A percentile compares a stretch with the other conserved stretches of the same genome.
These are phyloP conservation scores for Carallia brachiata DNA, from an alignment of 345 rosid species.

Conservation along the genomic window DNA sequence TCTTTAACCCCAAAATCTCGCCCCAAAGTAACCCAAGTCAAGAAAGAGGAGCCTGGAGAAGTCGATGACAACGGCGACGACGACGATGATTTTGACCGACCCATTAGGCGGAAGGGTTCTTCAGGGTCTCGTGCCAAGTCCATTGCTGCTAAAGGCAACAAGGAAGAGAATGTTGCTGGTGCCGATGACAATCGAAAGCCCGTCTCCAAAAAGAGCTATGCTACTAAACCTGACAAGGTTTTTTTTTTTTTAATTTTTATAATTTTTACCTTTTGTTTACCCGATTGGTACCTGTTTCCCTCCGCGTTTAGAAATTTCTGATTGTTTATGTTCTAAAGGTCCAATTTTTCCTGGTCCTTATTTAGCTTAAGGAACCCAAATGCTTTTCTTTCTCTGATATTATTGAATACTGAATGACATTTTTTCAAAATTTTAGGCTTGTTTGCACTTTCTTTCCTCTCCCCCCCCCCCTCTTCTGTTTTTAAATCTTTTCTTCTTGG, in stretches of 20 bases:
- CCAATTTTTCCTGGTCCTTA: no score
- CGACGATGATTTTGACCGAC: conserved; percentile 10
- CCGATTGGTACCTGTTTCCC: neutral
- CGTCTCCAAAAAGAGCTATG: conserved; percentile 36
- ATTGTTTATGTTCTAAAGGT: neutral
- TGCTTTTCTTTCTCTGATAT: no score
- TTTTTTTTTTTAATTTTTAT: neutral
- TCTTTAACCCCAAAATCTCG: conserved; percentile 32
- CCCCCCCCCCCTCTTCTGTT: neutral
- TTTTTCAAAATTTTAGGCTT: neutral
- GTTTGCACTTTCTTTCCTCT: neutral
- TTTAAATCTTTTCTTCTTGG: neutral
- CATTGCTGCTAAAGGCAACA: conserved; percentile 28
- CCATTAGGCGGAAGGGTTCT: conserved; percentile 5
- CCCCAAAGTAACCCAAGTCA: conserved; percentile 26
- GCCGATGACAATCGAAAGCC: conserved; percentile 46
- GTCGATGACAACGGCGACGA: conserved; percentile 15
- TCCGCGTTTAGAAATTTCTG: neutral
- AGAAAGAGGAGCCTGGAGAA: conserved; percentile 45
- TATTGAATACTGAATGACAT: neutral
- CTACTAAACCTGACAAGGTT: conserved; percentile 50
- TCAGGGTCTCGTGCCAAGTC: conserved; percentile 36
- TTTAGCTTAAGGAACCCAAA: no score
- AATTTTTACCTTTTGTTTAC: neutral
- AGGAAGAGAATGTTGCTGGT: conserved; percentile 29